Evolutionary conservation across 2,329 filamentous ascomycete genomes (phyloP), one percentile per base, ranked within the genome.

Genomic region (Aureobasidium melanogenum): DNA sequence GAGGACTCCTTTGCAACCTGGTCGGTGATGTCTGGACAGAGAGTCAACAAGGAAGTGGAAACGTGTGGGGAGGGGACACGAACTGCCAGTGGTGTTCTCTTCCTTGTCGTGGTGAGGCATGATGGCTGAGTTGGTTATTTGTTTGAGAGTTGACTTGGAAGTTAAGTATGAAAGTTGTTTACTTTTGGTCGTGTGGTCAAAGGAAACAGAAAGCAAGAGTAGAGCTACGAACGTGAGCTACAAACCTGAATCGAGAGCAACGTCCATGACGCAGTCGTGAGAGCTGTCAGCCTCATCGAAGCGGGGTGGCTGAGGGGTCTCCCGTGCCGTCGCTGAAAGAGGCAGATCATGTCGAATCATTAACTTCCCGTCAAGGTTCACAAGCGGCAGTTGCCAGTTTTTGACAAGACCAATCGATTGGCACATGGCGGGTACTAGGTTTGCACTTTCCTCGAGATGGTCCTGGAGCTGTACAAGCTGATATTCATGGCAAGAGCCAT

Each of bases 101-200:
- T 77, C 74, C 65, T 72, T 70, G 57, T 73, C 72, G 65, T 74
- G 73, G 64, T 72, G 71, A 60, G 76, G 75, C 75, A 77, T 77
- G 50, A 64, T 57, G 46, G 28, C 22, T 48, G 36, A 17, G 10
- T 51, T 36, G 30, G 22, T 57, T 44, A 24, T 39, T 43, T 39
- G 44, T 48, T 8, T 50, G 26, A 30, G 24, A 36, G 44, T 12
- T 60, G 38, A 22, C 30, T 39, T 48, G 19, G n/a, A 1, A 7
- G 7, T 22, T 38, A 26, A 14, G 19, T 8, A 9, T 34, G 8
- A 14, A 5, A 17, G 52, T 22, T 34, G 52, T 56, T 34, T 56
- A 14, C 8, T 43, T 44, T 56, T 39, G 26, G 3, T 54, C 38
- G 26, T 56, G 39, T 43, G 38, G 14, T 39, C 14, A 19, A 15